Base-by-base conservation (phyloP, 805 yeast species). In the Tetrapisispora arboricola region DNA sequence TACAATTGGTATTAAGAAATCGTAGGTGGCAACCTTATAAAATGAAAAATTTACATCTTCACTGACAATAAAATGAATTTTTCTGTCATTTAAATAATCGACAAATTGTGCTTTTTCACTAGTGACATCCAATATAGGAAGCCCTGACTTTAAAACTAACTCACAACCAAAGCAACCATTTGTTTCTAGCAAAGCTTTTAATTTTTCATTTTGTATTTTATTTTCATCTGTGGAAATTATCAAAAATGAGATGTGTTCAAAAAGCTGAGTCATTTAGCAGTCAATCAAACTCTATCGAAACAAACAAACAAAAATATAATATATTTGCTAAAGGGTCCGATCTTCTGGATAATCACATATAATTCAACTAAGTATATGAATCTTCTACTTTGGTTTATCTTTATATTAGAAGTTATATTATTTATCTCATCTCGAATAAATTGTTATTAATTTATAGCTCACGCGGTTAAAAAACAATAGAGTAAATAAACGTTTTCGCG, bases 1-100 rank as follows among this genome's bases (percentile, higher is more conserved):
- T 0, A 59, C 58, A 4, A 60, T 60, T 1, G 65, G 64, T 16
- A 60, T 52, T 32, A 58, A 40, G 16, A 51, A 49, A 38, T 60
- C 61, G 32, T 54, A 55, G 4, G 56, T 53, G 2, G 58, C 60
- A 3, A 48, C 36, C 9, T 44, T 41, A 42, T 58, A 59, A 36
- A 58, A 58, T 9, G 57, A 45, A 22, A 59, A 60, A 17, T 49
- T 42, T 6, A 40, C 20, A 6, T 40, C 36, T 10, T 49, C 46
- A 16, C 51, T 41, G 11, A 60, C 46, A 19, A 60, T 54, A 30
- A 54, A 54, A 38, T 55, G 55, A 11, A 36, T 20, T 27, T 39
- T 39, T 20, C 15, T 13, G 28, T 39, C 32, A 26, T 21, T 17
- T 5, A 39, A 17, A 6, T 15, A 15, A 3, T 33, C 16, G 15